Evolutionary conservation across 176 grass and related monocot genomes (phyloP), one percentile per base, ranked within the genome.

Genomic region (Lolium perenne): DNA sequence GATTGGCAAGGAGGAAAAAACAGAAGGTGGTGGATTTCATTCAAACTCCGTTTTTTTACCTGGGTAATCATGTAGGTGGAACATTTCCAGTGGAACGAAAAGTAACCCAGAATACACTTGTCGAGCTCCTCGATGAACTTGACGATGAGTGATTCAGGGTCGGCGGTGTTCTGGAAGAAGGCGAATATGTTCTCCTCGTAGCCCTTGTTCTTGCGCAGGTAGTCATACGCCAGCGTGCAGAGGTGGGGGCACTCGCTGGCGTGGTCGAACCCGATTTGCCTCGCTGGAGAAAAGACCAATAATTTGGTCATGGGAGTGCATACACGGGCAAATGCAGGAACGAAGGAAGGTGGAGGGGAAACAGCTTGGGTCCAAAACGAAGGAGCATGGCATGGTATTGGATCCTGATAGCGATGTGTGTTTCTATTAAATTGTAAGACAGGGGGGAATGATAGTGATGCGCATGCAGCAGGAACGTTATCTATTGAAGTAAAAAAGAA

Each of bases 21-120:
- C 5, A 35, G 8, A 54, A 66, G 26, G 43, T 43, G 12, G 87
- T 43, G 12, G 87, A 29, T 2, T 3, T 16, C 14, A 40, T 4
- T 26, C 11, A 48, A 85, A 75, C 11, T 18, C 59, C 21, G 7
- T 21, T 12, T 76, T 82, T 12, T 76, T 82, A 98, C 96, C 93
- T 92, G 90, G 10, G 86, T 94, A 22, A 98, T 87, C 74, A 95
- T 89, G 40, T 88, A 84, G 62, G 90, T 91, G 26, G 90, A 90
- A 76, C 94, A 95, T 54, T 75, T 88, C 97, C 97, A 98, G 59
- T 98, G 97, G 87, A 94, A 98, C 38, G 93, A 92, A 80, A 95
- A 98, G 79, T 98, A 98, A 4, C 88, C 84, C 26, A 98, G 87
- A 16, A 98, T 95, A 38, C 93, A 95, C 63, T 80, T 95, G 35